Conservation (phyloP, 2,329 filamentous ascomycete species). For the Aspergillus ruber region DNA sequence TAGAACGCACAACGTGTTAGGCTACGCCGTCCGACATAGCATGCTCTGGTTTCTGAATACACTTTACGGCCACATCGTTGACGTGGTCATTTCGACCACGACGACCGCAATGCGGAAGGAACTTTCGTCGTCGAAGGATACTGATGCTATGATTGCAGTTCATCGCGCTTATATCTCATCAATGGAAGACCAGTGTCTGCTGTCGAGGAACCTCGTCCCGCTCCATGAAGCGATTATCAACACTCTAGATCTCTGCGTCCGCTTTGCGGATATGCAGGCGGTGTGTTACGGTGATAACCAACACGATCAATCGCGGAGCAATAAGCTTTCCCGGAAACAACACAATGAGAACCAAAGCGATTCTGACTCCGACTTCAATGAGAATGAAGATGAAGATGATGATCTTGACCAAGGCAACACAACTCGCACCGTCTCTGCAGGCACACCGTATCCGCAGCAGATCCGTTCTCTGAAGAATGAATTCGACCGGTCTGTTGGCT, state of each 20-base stretch:
- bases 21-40: slow-evolving; percentile 54
- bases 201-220: slow-evolving; percentile 61
- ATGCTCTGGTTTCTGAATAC: slow-evolving; percentile 73
- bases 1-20: slow-evolving; percentile 31
- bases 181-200: slow-evolving; percentile 62
- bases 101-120: slow-evolving; percentile 50
- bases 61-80: slow-evolving; percentile 69
- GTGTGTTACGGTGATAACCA: slow-evolving; percentile 31
- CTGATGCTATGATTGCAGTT: slow-evolving; percentile 71
- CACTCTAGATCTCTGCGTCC: slow-evolving; percentile 67
- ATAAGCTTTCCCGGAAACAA: slow-evolving; percentile 3
- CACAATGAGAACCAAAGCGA: slow-evolving; percentile 18
- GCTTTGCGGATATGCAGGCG: slow-evolving; percentile 57
- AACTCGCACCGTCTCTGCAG: slow-evolving; percentile 29
- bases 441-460: slow-evolving; percentile 44
- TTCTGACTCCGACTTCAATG: slow-evolving; percentile 27
- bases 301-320: slow-evolving; percentile 24
- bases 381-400: slow-evolving; percentile 14
- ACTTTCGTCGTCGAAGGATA: slow-evolving; percentile 59
- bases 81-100: slow-evolving; percentile 61
- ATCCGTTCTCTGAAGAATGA: slow-evolving; percentile 55
- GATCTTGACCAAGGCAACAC: slow-evolving; percentile 35
- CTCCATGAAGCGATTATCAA: slow-evolving; percentile 69
- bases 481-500: slow-evolving; percentile 61
- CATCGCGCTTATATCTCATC: slow-evolving; percentile 60